Conservation (phyloP, 257 asterid genomes). For the Solanum piurae region DNA sequence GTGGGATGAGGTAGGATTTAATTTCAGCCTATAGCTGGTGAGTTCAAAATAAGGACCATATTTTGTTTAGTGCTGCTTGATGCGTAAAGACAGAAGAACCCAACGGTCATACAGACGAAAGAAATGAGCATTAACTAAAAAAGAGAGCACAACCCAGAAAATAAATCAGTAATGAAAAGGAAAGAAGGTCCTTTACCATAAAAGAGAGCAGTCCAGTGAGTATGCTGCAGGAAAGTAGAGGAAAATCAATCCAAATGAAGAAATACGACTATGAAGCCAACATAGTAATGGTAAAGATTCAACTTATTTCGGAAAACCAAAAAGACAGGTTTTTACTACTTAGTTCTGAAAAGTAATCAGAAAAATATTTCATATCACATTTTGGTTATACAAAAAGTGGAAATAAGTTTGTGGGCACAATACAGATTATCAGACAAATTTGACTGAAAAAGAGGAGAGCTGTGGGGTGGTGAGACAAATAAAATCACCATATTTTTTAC, state of each 20-base stretch:
- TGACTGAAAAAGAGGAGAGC: neutral
- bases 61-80: neutral
- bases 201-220: constrained; percentile 94
- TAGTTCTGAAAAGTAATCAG: neutral
- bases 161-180: neutral
- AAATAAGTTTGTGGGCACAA: neutral
- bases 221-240: constrained; percentile 56
- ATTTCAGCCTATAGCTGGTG: neutral
- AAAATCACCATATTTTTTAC: neutral
- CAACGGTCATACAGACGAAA: neutral
- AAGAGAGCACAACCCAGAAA: neutral
- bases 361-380: neutral
- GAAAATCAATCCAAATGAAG: constrained; percentile 16
- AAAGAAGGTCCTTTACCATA: constrained; percentile 56
- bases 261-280: neutral
- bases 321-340: neutral
- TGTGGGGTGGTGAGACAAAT: neutral
- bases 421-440: neutral
- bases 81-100: neutral
- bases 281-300: neutral
- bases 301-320: neutral
- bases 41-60: neutral
- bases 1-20: neutral
- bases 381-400: neutral
- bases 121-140: neutral